Evolutionary conservation across 495 filamentous ascomycete species (phyloP).

Genomic region (Tuber borchii): DNA sequence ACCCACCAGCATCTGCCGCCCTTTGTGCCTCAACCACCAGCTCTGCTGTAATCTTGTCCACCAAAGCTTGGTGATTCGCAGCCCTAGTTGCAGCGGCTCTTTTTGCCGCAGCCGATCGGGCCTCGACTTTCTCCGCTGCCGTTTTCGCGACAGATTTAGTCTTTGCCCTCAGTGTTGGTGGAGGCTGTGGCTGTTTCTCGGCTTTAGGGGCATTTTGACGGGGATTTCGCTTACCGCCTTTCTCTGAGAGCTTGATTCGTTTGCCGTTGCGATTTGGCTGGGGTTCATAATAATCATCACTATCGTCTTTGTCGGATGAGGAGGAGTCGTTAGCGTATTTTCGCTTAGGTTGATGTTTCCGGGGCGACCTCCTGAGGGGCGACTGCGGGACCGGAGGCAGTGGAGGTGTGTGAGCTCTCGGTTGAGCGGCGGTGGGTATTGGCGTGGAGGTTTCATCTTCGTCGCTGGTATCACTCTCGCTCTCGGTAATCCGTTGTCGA

Average conservation of each 20-base stretch:
- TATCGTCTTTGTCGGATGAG: neutral
- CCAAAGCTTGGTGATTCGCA: neutral
- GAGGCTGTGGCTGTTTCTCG: accelerated
- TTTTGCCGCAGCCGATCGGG: neutral
- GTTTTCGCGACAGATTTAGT: neutral
- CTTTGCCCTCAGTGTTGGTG: neutral
- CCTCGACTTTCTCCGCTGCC: neutral
- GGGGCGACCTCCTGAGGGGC: neutral
- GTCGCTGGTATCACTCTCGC: neutral
- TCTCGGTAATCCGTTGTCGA: neutral
- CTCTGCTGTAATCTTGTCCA: neutral
- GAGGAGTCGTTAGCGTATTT: neutral
- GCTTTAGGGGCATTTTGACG: accelerated
- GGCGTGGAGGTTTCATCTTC: neutral
- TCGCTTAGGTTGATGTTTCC: neutral
- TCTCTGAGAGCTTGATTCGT: neutral
- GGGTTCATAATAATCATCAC: neutral
- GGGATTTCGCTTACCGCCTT: too few relatives aligned
- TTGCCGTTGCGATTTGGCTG: neutral
- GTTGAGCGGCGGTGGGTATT: neutral
- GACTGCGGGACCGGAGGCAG: neutral
- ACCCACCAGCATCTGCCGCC: neutral
- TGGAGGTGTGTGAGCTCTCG: neutral
- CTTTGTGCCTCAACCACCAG: neutral
- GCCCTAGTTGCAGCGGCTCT: neutral